A percentile compares a stretch with the other conserved stretches of the same genome.
phyloP scores from a whole-genome alignment of 73 alveolate species.

The Stentor roeselii region DNA sequence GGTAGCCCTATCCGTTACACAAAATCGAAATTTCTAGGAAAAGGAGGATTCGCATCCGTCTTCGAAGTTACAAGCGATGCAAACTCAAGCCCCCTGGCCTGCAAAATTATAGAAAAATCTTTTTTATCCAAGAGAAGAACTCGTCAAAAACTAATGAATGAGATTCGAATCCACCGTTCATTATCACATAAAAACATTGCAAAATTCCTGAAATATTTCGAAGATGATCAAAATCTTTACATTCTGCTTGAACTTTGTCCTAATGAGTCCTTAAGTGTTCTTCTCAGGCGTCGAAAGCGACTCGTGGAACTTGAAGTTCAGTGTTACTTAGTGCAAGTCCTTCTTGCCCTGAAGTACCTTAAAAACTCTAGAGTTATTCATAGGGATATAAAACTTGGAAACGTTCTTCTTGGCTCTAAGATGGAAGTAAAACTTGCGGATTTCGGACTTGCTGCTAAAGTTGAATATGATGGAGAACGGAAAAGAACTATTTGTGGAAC shows the following conservation, averaged over 20 bases:
- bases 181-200: constrained; percentile 87
- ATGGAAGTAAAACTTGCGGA: constrained; percentile 77
- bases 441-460: constrained; percentile 93
- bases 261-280: constrained; percentile 75
- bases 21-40: not conserved
- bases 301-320: constrained; percentile 78
- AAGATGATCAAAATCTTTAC: constrained; percentile 87
- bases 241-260: constrained; percentile 88
- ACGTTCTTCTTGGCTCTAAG: constrained; percentile 81
- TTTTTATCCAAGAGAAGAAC: constrained; percentile 46
- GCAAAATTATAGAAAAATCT: constrained; percentile 46
- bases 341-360: constrained; percentile 65
- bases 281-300: constrained; percentile 70
- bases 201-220: constrained; percentile 93
- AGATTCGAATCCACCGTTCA: constrained; percentile 91
- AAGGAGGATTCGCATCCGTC: not conserved
- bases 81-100: constrained; percentile 22
- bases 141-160: constrained; percentile 76
- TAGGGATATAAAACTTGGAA: constrained; percentile 86
- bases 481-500: constrained; percentile 95
- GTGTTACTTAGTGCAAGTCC: constrained; percentile 64
- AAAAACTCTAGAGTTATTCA: constrained; percentile 73
- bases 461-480: constrained; percentile 87
- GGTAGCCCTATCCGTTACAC: no score
- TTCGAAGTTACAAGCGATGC: not conserved